Evolutionary conservation across 768 basidiomycete species (phyloP).

Genomic region (Crucibulum laeve): DNA sequence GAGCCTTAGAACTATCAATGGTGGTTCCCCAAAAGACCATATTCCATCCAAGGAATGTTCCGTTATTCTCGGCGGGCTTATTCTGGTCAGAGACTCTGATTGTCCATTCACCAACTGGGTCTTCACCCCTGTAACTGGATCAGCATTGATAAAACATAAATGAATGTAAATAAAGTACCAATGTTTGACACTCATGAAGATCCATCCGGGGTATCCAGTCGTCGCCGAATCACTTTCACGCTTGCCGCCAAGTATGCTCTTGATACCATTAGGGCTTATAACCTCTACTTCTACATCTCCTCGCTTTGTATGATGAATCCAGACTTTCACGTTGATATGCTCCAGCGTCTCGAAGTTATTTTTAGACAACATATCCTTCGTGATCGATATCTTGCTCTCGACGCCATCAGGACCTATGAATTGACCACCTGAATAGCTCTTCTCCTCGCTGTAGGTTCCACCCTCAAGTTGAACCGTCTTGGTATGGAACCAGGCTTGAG

Average conservation of each 20-base stretch:
- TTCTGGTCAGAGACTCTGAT: slow-evolving; percentile 80
- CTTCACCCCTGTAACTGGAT: slow-evolving; percentile 71
- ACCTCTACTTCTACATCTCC: slow-evolving; percentile 95
- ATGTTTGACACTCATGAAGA: slow-evolving; percentile 98
- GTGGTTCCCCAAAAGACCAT: slow-evolving; percentile 90
- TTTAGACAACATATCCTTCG: slow-evolving; percentile 56
- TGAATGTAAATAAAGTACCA: slow-evolving; percentile 55
- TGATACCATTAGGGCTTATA: slow-evolving; percentile 79
- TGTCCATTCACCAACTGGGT: slow-evolving; percentile 88
- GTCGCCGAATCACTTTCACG: slow-evolving; percentile 60
- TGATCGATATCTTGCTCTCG: slow-evolving; percentile 58
- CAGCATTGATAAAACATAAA: slow-evolving; percentile 8
- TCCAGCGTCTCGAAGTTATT: slow-evolving; percentile 87
- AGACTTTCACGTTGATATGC: slow-evolving; percentile 89
- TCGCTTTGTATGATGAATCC: slow-evolving; percentile 82
- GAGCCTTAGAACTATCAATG: slow-evolving; percentile 65
- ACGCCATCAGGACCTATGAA: slow-evolving; percentile 66
- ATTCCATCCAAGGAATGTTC: slow-evolving; percentile 85
- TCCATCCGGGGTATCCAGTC: slow-evolving; percentile 89
- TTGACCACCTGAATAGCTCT: slow-evolving; percentile 57
- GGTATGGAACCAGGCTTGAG: slow-evolving; percentile 86
- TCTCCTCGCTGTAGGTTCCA: slow-evolving; percentile 51
- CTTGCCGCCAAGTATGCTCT: slow-evolving; percentile 74
- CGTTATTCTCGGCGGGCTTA: slow-evolving; percentile 45
- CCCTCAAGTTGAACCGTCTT: slow-evolving; percentile 63